Percentiles rank a stretch among this genome's conserved stretches.
Evolutionary conservation across 2,329 filamentous ascomycete genomes (phyloP).

Genomic region (Colletotrichum destructivum): DNA sequence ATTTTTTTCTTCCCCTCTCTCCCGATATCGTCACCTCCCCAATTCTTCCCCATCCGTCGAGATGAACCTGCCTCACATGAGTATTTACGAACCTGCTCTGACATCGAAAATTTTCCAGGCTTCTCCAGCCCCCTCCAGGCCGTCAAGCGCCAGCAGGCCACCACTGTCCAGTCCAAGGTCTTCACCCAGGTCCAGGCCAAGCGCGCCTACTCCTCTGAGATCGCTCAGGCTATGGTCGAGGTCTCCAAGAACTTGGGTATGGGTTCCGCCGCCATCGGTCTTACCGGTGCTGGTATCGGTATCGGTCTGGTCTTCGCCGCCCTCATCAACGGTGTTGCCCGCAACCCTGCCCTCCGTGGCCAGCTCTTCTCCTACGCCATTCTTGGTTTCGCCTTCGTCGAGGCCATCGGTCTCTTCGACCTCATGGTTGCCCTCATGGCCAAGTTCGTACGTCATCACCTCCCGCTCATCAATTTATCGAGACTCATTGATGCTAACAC

Average conservation of each 20-base stretch:
- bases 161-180: conserved; percentile 77
- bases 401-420: conserved; percentile 91
- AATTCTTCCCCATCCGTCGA: conserved; percentile 12
- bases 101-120: conserved; percentile 55
- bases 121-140: conserved; percentile 78
- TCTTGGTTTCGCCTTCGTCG: conserved; percentile 95
- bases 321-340: conserved; percentile 90
- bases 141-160: conserved; percentile 81
- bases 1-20: background rate
- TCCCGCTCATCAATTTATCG: background rate
- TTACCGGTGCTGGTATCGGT: conserved; percentile 94
- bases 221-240: conserved; percentile 89
- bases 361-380: conserved; percentile 98
- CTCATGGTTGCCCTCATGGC: conserved; percentile 95
- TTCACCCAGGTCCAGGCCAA: conserved; percentile 72
- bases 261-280: conserved; percentile 91
- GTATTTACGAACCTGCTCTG: conserved; percentile 46
- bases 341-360: conserved; percentile 94
- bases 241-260: conserved; percentile 93
- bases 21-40: conserved; percentile 30
- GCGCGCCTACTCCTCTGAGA: conserved; percentile 89
- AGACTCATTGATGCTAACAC: conserved; percentile 14
- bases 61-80: background rate
- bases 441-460: conserved; percentile 79
- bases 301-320: conserved; percentile 95